phyloP scores from a whole-genome alignment of 148 eudicot species.

The Polygonum aviculare region DNA sequence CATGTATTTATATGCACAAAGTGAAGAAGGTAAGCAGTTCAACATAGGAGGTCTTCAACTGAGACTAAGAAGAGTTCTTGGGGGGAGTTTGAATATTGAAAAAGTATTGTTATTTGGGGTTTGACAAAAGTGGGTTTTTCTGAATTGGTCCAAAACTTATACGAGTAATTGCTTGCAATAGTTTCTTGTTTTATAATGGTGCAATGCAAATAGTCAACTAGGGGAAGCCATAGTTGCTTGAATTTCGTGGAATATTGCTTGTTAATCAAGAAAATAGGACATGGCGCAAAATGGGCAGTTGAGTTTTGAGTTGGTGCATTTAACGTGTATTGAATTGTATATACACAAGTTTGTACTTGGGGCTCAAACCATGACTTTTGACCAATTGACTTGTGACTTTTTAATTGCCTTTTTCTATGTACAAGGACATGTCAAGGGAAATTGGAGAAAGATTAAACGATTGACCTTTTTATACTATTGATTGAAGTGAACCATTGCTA shows the following conservation, averaged over 20 bases:
- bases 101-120: not conserved
- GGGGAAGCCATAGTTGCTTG: not conserved
- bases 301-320: not conserved
- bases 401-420: not conserved
- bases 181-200: not conserved
- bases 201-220: not conserved
- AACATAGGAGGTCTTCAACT: not conserved
- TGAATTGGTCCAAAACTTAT: not conserved
- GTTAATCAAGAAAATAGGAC: not conserved
- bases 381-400: not conserved
- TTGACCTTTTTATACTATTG: not conserved
- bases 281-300: not conserved
- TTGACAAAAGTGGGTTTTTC: not conserved
- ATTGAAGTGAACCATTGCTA: not conserved
- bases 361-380: not conserved
- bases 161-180: not conserved
- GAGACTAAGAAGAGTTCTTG: not conserved
- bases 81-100: conserved; percentile 1
- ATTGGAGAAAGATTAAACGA: not conserved
- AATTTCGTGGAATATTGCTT: not conserved
- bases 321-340: not conserved
- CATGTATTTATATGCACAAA: not conserved
- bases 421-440: not conserved
- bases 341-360: not conserved
- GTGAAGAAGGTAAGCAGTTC: not conserved